Conservation (phyloP, 2,329 filamentous ascomycete genomes). For the Paraphaeosphaeria sporulosa region DNA sequence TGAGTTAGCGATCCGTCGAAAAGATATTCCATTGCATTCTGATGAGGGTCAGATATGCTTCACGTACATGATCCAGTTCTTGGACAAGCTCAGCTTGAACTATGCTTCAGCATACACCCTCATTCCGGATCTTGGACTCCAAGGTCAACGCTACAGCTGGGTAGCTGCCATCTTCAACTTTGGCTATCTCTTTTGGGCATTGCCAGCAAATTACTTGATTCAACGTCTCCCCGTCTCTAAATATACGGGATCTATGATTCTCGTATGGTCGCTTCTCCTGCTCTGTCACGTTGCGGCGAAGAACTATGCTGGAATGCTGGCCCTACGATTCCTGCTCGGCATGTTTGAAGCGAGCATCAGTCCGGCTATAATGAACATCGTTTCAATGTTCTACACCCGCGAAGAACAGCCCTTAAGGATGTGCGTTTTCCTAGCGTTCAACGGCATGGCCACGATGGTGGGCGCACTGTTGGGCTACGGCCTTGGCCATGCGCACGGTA, state of each 20-base stretch:
- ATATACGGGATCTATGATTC: slow-evolving; percentile 48
- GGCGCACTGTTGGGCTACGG: slow-evolving; percentile 48
- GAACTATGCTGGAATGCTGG: slow-evolving; percentile 47
- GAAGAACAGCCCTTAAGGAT: slow-evolving; percentile 53
- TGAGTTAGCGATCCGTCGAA: slow-evolving; percentile 21
- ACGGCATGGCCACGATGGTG: slow-evolving; percentile 49
- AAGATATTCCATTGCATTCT: not conserved
- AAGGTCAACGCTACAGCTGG: slow-evolving; percentile 51
- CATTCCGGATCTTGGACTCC: slow-evolving; percentile 45
- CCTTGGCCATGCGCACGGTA: slow-evolving; percentile 38
- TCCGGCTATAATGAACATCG: slow-evolving; percentile 50
- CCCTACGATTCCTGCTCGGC: slow-evolving; percentile 44
- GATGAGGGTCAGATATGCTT: slow-evolving; percentile 41
- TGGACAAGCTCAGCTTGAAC: slow-evolving; percentile 54
- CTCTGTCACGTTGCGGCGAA: slow-evolving; percentile 51
- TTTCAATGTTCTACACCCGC: slow-evolving; percentile 47
- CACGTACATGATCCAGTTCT: slow-evolving; percentile 58
- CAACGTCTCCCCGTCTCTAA: slow-evolving; percentile 47
- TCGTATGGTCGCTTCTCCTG: slow-evolving; percentile 56
- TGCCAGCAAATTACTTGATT: slow-evolving; percentile 50
- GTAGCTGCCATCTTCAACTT: slow-evolving; percentile 55
- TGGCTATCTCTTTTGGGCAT: slow-evolving; percentile 53
- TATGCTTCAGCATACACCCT: slow-evolving; percentile 50
- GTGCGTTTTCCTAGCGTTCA: slow-evolving; percentile 53
- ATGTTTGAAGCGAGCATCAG: slow-evolving; percentile 48